Evolutionary conservation across 306 rosid genomes (phyloP).

Genomic region (Alnus rubra): DNA sequence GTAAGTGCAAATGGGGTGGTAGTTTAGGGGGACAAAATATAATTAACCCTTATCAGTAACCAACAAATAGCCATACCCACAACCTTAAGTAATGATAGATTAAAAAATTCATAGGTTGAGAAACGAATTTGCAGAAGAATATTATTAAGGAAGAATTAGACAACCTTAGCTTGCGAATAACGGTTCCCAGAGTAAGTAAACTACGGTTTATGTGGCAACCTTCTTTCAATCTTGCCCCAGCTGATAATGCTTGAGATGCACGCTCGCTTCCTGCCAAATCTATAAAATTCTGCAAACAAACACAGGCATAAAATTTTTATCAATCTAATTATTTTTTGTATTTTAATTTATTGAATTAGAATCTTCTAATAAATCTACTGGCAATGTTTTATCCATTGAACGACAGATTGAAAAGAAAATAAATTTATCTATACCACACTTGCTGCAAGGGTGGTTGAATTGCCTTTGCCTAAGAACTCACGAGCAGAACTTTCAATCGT

Average conservation of each 20-base stretch:
- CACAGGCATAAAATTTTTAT: conserved; percentile 3
- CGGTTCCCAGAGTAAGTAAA: conserved; percentile 89
- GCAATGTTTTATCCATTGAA: conserved; percentile 6
- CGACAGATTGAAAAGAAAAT: conserved; percentile 18
- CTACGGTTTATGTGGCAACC: conserved; percentile 99
- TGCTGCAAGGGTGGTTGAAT: conserved; percentile 86
- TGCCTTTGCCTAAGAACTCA: conserved; percentile 91
- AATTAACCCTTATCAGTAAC: neutral
- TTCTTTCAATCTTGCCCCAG: conserved; percentile 92
- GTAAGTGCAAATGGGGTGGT: no score
- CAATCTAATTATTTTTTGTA: conserved; percentile 7
- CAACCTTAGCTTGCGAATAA: conserved; percentile 97
- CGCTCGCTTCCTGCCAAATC: conserved; percentile 99
- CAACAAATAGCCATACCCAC: neutral
- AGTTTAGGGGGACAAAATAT: no score
- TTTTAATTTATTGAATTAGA: neutral
- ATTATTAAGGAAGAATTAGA: conserved; percentile 35
- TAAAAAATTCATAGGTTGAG: neutral
- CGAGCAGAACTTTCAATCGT: conserved; percentile 96
- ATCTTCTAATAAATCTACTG: neutral
- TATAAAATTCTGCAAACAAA: conserved; percentile 82
- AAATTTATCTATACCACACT: conserved; percentile 67
- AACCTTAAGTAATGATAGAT: neutral
- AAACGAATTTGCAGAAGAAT: conserved; percentile 5
- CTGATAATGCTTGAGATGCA: conserved; percentile 92